Conservation (phyloP, 768 basidiomycete genomes). For the Sarcodon sp. region DNA sequence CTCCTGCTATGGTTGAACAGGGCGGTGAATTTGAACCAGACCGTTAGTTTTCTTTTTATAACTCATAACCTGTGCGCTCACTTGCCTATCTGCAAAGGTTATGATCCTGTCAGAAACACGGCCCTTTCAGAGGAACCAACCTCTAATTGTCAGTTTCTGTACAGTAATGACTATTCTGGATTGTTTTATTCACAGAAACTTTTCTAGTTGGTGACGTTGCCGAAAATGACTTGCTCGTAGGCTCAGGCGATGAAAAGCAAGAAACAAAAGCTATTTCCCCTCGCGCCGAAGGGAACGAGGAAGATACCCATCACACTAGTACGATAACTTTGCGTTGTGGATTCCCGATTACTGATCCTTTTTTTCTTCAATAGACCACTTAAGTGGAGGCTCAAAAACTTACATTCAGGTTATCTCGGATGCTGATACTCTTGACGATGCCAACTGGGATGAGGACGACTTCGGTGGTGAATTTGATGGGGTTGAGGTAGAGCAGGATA, state of each 20-base stretch:
- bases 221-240: too few relatives aligned
- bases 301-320: neutral
- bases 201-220: too few relatives aligned
- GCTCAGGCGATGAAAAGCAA: neutral
- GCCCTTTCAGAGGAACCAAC: too few relatives aligned
- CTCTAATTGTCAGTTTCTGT: too few relatives aligned
- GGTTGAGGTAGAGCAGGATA: neutral
- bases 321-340: too few relatives aligned
- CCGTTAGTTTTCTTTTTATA: neutral
- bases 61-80: neutral
- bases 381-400: neutral
- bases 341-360: neutral
- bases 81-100: neutral
- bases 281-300: neutral
- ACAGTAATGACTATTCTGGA: too few relatives aligned
- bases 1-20: neutral
- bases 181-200: too few relatives aligned
- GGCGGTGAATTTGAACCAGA: neutral
- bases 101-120: neutral
- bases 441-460: neutral
- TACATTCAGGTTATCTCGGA: neutral
- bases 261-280: neutral
- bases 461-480: neutral
- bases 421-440: neutral
- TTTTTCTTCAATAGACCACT: neutral